phyloP scores from a whole-genome alignment of 371 early-diverging fungal genomes.

The Rhizopus arrhizus region DNA sequence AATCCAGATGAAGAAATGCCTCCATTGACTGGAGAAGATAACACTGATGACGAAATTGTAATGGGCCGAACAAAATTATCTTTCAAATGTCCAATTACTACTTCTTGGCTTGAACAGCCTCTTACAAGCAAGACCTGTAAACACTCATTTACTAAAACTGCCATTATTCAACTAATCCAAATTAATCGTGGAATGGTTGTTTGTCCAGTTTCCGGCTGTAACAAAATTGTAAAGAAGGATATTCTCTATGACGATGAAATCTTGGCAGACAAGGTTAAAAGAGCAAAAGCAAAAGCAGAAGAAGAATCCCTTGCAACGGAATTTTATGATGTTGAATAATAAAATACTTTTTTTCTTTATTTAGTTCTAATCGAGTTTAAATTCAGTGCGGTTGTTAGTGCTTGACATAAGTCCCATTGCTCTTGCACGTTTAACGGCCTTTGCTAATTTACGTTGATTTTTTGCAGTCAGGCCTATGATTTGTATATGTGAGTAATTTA shows the following conservation, averaged over 20 bases:
- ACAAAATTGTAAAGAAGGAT: background rate
- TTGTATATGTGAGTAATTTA: no score
- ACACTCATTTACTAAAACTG: constrained; percentile 39
- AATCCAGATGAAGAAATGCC: constrained; percentile 45
- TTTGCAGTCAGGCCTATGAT: constrained; percentile 65
- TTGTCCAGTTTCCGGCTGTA: constrained; percentile 44
- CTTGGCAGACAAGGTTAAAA: constrained; percentile 31
- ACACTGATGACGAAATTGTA: constrained; percentile 37
- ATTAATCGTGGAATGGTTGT: constrained; percentile 1
- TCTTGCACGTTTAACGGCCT: constrained; percentile 84
- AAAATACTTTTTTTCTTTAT: constrained; percentile 11
- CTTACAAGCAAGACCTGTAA: constrained; percentile 41
- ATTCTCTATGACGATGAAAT: constrained; percentile 17
- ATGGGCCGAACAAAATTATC: constrained; percentile 37
- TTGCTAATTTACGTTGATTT: constrained; percentile 77
- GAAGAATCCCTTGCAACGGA: background rate
- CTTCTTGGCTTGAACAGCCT: constrained; percentile 37
- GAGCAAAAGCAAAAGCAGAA: constrained; percentile 20
- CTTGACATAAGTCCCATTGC: constrained; percentile 70
- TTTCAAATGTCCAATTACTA: constrained; percentile 46
- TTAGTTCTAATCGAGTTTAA: constrained; percentile 16
- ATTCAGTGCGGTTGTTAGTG: constrained; percentile 36
- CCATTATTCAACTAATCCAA: constrained; percentile 25
- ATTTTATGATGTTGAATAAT: constrained; percentile 27
- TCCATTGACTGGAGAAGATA: constrained; percentile 5